phyloP scores from a whole-genome alignment of 441 rosid genomes.

The Euphorbia schlechtendalii region DNA sequence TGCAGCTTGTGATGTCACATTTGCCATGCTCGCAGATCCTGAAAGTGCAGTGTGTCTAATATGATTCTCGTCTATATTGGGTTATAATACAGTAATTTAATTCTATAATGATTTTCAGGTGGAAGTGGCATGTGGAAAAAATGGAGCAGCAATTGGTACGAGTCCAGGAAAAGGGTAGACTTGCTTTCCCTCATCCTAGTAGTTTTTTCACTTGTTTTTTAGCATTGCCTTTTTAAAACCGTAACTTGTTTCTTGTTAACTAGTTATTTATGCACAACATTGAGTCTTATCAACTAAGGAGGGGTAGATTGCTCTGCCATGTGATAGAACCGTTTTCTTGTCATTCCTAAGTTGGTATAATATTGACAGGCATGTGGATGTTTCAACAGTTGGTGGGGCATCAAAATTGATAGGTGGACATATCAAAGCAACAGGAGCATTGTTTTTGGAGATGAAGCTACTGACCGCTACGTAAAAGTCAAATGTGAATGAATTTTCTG shows the following conservation, averaged over 20 bases:
- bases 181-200: conserved; percentile 8
- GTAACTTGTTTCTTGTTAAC: too few species aligned
- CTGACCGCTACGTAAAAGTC: background rate
- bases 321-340: background rate
- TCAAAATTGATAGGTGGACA: conserved; percentile 52
- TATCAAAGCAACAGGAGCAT: conserved; percentile 63
- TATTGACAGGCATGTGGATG: conserved; percentile 69
- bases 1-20: conserved; percentile 74
- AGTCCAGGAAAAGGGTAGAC: conserved; percentile 81
- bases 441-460: conserved; percentile 65
- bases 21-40: conserved; percentile 95
- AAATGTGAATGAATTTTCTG: conserved; percentile 3
- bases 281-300: background rate
- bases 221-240: too few species aligned
- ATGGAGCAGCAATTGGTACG: conserved; percentile 72
- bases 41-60: conserved; percentile 93
- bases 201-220: background rate
- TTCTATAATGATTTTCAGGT: conserved; percentile 38
- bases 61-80: conserved; percentile 22
- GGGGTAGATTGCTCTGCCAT: background rate
- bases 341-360: conserved; percentile 1
- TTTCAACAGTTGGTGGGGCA: conserved; percentile 86
- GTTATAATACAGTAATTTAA: conserved; percentile 15
- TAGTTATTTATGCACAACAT: background rate
- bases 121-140: conserved; percentile 81